Conservation (phyloP, 2,329 filamentous ascomycete genomes). For the Pseudopyricularia cyperi region DNA sequence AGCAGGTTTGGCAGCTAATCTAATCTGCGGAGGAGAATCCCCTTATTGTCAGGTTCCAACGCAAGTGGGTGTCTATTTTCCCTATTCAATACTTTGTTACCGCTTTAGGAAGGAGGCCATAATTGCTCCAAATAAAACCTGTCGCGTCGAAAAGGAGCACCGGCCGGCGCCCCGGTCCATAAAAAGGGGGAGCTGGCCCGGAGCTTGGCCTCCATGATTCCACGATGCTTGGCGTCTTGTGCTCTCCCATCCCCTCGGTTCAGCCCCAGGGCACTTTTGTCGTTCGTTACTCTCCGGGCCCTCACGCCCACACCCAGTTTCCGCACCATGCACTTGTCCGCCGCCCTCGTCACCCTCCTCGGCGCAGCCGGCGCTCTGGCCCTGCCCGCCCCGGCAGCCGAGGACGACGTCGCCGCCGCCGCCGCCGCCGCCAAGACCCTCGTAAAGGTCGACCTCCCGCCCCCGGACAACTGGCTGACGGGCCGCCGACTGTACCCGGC, state of each 20-base stretch:
- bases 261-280: neutral
- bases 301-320: neutral
- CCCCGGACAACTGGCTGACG: neutral
- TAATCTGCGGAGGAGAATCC: no score
- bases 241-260: neutral
- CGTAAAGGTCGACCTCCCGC: conserved; percentile 2
- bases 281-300: neutral
- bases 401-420: neutral
- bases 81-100: neutral
- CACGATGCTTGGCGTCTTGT: neutral
- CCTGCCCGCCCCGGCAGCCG: neutral
- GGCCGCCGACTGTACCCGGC: neutral
- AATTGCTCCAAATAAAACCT: neutral
- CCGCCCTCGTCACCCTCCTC: neutral
- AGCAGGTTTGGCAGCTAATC: no score
- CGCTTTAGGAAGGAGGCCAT: neutral
- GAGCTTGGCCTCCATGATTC: neutral
- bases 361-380: neutral
- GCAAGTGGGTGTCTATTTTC: neutral
- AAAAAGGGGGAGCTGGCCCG: neutral
- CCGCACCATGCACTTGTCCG: neutral
- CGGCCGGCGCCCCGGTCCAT: neutral
- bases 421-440: conserved; percentile 1
- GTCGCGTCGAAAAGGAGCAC: neutral
- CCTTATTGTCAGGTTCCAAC: neutral